Conservation (phyloP, 2,329 filamentous ascomycete genomes). For the Arthrinium phaeospermum region DNA sequence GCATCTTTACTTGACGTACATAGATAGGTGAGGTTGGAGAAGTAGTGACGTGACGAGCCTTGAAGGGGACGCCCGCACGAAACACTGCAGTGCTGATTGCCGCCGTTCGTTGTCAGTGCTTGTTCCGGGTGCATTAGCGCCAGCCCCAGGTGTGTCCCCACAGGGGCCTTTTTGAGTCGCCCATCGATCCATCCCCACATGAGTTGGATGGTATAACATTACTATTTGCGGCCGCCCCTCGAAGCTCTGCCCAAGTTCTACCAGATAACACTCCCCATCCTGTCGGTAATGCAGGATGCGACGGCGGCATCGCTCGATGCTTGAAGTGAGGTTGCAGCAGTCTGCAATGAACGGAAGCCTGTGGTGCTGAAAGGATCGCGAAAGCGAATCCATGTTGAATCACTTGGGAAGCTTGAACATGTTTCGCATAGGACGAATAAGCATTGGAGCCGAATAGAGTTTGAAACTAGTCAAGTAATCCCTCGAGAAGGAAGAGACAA, state of each 20-base stretch:
- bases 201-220: neutral
- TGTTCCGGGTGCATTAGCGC: neutral
- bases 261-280: neutral
- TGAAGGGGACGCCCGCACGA: neutral
- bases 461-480: neutral
- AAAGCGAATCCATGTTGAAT: neutral
- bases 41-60: neutral
- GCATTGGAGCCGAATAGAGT: neutral
- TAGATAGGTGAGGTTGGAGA: neutral
- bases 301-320: neutral
- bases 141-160: neutral
- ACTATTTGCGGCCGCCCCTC: neutral
- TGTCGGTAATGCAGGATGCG: neutral
- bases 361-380: neutral
- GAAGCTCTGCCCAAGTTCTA: neutral
- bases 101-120: constrained; percentile 15
- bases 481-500: neutral
- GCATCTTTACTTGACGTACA: neutral
- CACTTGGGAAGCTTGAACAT: neutral
- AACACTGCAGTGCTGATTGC: neutral
- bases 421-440: constrained; percentile 6
- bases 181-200: constrained; percentile 7
- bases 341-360: neutral
- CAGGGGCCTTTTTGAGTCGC: neutral
- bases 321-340: neutral